Conservation (phyloP, 345 rosid genomes). For the Eucalyptus marginata region DNA sequence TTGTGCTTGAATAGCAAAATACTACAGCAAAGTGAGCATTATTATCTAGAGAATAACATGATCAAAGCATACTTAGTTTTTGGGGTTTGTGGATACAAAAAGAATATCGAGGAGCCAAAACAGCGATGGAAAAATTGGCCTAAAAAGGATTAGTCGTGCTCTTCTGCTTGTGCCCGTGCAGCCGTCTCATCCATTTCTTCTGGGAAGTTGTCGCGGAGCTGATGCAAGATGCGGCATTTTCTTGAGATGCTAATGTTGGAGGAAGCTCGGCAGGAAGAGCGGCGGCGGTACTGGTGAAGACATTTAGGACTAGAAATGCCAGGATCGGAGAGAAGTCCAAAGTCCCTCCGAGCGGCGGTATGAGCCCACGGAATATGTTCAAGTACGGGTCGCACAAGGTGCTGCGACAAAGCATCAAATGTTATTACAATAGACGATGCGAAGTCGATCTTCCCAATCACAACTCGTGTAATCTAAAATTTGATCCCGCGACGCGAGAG, state of each 20-base stretch:
- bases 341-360: conserved; percentile 87
- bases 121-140: neutral
- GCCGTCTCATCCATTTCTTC: conserved; percentile 70
- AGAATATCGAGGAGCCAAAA: neutral
- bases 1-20: neutral
- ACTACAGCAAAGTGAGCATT: neutral
- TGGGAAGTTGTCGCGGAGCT: conserved; percentile 19
- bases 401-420: neutral
- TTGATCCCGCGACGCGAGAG: neutral
- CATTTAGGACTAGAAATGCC: conserved; percentile 77
- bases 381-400: conserved; percentile 83
- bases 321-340: conserved; percentile 81
- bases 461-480: neutral
- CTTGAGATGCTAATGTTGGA: conserved; percentile 3
- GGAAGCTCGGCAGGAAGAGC: conserved; percentile 91
- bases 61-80: neutral
- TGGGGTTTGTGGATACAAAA: neutral
- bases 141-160: conserved; percentile 6
- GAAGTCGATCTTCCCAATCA: neutral
- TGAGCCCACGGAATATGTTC: conserved; percentile 90
- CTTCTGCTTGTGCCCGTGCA: conserved; percentile 10
- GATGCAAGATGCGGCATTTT: conserved; percentile 4
- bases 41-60: neutral
- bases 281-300: conserved; percentile 66
- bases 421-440: neutral